phyloP scores from a whole-genome alignment of 2,329 filamentous ascomycete genomes.

The Phaeosphaeriaceae sp. region DNA sequence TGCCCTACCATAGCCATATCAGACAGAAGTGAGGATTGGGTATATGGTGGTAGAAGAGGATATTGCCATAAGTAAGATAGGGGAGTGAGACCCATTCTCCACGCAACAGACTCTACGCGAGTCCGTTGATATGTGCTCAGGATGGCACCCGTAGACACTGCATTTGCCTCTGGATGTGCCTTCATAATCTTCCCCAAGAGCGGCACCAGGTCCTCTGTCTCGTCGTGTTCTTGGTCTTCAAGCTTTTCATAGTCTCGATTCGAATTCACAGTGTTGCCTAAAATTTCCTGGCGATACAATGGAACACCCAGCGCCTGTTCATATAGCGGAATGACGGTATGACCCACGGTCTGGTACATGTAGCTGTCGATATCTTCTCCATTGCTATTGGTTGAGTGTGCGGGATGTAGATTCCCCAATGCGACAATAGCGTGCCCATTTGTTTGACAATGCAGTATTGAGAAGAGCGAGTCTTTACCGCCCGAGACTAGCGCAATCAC shows the following conservation, averaged over 20 bases:
- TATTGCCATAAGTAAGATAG: constrained; percentile 94
- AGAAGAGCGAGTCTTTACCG: constrained; percentile 96
- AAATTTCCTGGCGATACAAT: constrained; percentile 80
- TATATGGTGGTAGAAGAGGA: constrained; percentile 68
- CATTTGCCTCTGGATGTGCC: constrained; percentile 80
- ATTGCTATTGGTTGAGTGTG: constrained; percentile 39
- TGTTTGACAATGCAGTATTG: constrained; percentile 84
- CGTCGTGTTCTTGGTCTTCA: constrained; percentile 60
- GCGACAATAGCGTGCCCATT: constrained; percentile 88
- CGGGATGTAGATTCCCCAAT: constrained; percentile 84
- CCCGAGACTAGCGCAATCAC: constrained; percentile 94
- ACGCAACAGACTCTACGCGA: constrained; percentile 87
- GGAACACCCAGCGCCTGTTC: constrained; percentile 78
- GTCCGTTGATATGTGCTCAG: constrained; percentile 95
- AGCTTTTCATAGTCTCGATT: constrained; percentile 69
- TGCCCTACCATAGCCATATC: constrained; percentile 82
- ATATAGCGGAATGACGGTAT: constrained; percentile 85
- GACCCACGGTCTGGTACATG: constrained; percentile 99
- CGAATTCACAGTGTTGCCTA: constrained; percentile 72
- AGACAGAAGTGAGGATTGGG: constrained; percentile 64
- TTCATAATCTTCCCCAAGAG: constrained; percentile 72
- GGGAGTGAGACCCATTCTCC: constrained; percentile 81
- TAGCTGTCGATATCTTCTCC: constrained; percentile 91
- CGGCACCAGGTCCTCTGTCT: constrained; percentile 85
- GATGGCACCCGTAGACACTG: constrained; percentile 89